A percentile compares a stretch with the other conserved stretches of the same genome.
These are phyloP conservation scores for Stagonosporopsis vannaccii DNA, from an alignment of 2,329 filamentous ascomycete species.

Conservation along the genomic window DNA sequence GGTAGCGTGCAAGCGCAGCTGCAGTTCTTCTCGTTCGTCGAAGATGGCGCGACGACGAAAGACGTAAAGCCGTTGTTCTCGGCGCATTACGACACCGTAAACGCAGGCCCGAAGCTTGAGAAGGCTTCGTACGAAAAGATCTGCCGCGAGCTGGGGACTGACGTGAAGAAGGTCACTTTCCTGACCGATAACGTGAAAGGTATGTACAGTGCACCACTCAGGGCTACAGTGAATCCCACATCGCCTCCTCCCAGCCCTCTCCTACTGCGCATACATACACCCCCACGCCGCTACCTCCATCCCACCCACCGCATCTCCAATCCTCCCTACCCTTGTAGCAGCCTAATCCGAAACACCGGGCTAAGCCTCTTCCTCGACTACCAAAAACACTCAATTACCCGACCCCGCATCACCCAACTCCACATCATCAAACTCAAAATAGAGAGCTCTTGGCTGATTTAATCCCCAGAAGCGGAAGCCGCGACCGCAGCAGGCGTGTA, in stretches of 20 bases:
- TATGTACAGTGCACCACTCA: too few relatives aligned
- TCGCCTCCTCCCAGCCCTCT: constrained; percentile 7
- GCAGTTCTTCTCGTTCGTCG: constrained; percentile 72
- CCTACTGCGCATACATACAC: neutral
- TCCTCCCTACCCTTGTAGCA: neutral
- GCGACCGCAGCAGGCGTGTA: constrained; percentile 54
- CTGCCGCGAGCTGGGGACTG: constrained; percentile 52
- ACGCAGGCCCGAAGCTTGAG: constrained; percentile 77
- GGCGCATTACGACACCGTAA: constrained; percentile 75
- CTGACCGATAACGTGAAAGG: constrained; percentile 78
- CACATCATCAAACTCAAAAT: constrained; percentile 8
- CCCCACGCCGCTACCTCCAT: too few relatives aligned
- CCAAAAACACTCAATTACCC: constrained; percentile 13
- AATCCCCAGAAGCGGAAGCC: constrained; percentile 52
- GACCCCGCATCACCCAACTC: constrained; percentile 20
- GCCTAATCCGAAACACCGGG: constrained; percentile 16
- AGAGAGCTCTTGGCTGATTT: constrained; percentile 23
- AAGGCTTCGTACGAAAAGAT: constrained; percentile 72
- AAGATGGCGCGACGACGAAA: constrained; percentile 49
- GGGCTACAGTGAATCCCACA: too few relatives aligned
- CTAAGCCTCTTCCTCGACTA: constrained; percentile 10
- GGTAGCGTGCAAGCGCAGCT: constrained; percentile 83
- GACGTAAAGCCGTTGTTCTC: constrained; percentile 49
- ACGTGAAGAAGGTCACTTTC: constrained; percentile 68
- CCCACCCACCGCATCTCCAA: too few relatives aligned